Conservation (phyloP, 768 basidiomycete species). For the Baorangia bicolor region DNA sequence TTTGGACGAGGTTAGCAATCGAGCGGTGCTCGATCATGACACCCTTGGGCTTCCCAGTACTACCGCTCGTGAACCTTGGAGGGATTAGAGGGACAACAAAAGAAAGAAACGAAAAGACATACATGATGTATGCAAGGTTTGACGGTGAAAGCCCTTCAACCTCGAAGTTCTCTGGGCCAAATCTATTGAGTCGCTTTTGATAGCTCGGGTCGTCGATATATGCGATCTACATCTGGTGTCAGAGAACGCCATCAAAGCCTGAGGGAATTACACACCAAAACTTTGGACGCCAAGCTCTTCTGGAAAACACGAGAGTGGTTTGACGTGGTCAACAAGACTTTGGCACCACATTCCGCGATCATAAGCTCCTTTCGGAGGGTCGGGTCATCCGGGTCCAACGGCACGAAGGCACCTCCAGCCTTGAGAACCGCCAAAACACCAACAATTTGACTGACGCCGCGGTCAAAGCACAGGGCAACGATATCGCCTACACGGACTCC, state of each 20-base stretch:
- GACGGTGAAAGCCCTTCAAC: conserved; percentile 21
- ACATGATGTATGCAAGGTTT: conserved; percentile 30
- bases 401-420: conserved; percentile 28
- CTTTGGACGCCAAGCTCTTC: conserved; percentile 23
- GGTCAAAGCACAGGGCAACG: conserved; percentile 30
- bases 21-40: conserved; percentile 25
- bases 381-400: conserved; percentile 31
- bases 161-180: conserved; percentile 18
- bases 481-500: conserved; percentile 27
- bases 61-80: conserved; percentile 23
- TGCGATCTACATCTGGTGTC: conserved; percentile 15
- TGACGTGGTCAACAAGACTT: conserved; percentile 27
- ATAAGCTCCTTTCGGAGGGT: conserved; percentile 30
- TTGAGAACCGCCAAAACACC: conserved; percentile 34
- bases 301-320: conserved; percentile 23
- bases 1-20: conserved; percentile 22
- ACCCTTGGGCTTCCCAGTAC: conserved; percentile 24
- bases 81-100: background rate
- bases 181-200: conserved; percentile 20
- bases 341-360: conserved; percentile 27
- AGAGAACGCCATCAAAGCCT: background rate
- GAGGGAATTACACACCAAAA: conserved; percentile 14
- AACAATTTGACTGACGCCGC: conserved; percentile 29
- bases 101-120: background rate
- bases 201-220: conserved; percentile 32